These are phyloP conservation scores for Arthrinium phaeospermum DNA, from an alignment of 2,329 filamentous ascomycete species.

Conservation along the genomic window DNA sequence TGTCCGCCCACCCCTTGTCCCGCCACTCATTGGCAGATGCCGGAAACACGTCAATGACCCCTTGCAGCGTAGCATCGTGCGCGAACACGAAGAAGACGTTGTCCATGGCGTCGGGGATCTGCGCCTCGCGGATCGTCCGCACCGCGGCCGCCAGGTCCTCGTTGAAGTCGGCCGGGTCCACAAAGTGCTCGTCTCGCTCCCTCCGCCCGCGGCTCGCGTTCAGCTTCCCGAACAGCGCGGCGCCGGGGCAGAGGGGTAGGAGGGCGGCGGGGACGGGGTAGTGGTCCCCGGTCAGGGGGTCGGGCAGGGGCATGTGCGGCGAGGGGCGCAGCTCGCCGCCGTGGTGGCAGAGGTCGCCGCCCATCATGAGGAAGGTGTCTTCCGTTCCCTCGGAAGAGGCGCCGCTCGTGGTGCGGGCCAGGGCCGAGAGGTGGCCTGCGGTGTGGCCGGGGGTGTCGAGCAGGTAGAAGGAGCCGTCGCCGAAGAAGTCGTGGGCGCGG, in stretches of 20 bases:
- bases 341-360: constrained; percentile 54
- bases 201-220: neutral
- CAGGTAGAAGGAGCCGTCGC: constrained; percentile 62
- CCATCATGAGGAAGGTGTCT: constrained; percentile 54
- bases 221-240: neutral
- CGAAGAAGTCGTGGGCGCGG: constrained; percentile 57
- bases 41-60: constrained; percentile 32
- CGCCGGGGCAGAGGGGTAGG: neutral
- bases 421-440: constrained; percentile 54
- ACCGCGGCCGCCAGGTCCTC: neutral
- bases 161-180: neutral
- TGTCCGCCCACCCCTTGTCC: constrained; percentile 22
- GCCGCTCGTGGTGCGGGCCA: constrained; percentile 48
- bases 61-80: constrained; percentile 32
- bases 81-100: constrained; percentile 34
- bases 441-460: constrained; percentile 59
- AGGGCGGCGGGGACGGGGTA: neutral
- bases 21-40: constrained; percentile 33
- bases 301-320: constrained; percentile 44
- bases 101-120: constrained; percentile 29
- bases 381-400: constrained; percentile 6
- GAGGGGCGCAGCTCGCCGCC: constrained; percentile 51
- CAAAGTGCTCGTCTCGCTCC: neutral
- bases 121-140: neutral
- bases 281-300: neutral